Evolutionary conservation across 768 basidiomycete genomes (phyloP), one percentile per base, ranked within the genome.

Genomic region (Crucibulum laeve): DNA sequence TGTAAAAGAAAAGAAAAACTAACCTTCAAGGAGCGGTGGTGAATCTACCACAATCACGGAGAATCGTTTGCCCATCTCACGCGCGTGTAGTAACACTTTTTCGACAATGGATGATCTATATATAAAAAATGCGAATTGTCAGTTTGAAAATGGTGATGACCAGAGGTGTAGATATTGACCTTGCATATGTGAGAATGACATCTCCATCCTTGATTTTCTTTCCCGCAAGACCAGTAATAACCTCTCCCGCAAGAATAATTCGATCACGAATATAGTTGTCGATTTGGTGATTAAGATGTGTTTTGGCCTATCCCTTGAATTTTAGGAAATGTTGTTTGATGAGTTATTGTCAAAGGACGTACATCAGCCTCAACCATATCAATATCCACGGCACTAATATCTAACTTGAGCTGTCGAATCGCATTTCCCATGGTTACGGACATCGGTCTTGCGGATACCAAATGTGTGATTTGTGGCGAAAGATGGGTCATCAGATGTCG

Each of bases 291-390:
- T 87, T 87, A 4, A 99, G 68, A 3, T 72, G 71, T 55, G 91
- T 76, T 65, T 97, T 97, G 17, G 94, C 94, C 93, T 97, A 52
- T 15, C 45, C 2, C 32, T 44, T 8, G 36, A 22, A 36, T 11
- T 51, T 41, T 32, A 28, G 45, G 7, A 34, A 44, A 28, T 21
- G 46, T 47, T 47, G 42, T 25, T 4, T 45, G 25, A 19, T 38
- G 11, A 18, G 21, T 43, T 30, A 10, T 43, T 46, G n/a, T 15
- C 24, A 22, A 28, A 25, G 6, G 42, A 56, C 61, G 52, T 55
- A 95, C 95, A 67, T 98, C 91, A 57, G 95, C 90, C 64, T 98
- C 93, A 4, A 92, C 84, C 62, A 92, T 73, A 68, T 99, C 95
- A 38, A 91, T 91, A 53, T 93, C 90, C 32, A 92, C 80, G 30